Evolutionary conservation across 2,329 filamentous ascomycete species (phyloP), one percentile per base, ranked within the genome.

Genomic region (Sporothrix euskadiensis): DNA sequence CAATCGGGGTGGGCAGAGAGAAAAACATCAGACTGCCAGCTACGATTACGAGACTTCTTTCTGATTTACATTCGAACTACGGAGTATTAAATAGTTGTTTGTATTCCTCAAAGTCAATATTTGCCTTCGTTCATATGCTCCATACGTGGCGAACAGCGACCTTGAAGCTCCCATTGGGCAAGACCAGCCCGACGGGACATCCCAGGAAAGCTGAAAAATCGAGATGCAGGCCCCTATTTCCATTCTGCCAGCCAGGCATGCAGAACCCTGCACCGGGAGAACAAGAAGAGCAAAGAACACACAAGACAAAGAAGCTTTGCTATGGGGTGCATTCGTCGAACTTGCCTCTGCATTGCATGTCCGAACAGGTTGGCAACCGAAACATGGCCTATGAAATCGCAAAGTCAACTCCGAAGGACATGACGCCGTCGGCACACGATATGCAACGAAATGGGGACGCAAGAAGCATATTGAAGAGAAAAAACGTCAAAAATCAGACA

Each of bases 361-460:
- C 44, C 9, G 41, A 19, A 32, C 63, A 14, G 63, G 63, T 41
- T 44, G 47, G 26, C 26, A 47, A 7, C 47, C 47, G 30, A 66
- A 54, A 54, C 65, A 54, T 69, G 65, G 44, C 65, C 44, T 54
- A 69, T 69, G 41, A 66, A 39, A 35, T 12, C 44, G 41, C 41
- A 52, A 26, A 54, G n/a, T 12, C 39, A 66, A 14, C 22, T 66
- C n/a, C n/a, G 63, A 66, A 19, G 16, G 30, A 54, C 65, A 54
- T 54, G 65, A n/a, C 63, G 41, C 63, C 63, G 6, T 49, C 41
- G 63, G 63, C 41, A 30, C 26, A 49, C 39, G 22, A 49, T 26
- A 65, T 41, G 22, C 41, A 22, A 49, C 22, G 22, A 49, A 54
- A 39, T 39, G 16, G 44, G n/a, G 65, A 14, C 14, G 47, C 65